Evolutionary conservation across 202 grass and related monocot genomes (phyloP).

Genomic region (Setaria italica): DNA sequence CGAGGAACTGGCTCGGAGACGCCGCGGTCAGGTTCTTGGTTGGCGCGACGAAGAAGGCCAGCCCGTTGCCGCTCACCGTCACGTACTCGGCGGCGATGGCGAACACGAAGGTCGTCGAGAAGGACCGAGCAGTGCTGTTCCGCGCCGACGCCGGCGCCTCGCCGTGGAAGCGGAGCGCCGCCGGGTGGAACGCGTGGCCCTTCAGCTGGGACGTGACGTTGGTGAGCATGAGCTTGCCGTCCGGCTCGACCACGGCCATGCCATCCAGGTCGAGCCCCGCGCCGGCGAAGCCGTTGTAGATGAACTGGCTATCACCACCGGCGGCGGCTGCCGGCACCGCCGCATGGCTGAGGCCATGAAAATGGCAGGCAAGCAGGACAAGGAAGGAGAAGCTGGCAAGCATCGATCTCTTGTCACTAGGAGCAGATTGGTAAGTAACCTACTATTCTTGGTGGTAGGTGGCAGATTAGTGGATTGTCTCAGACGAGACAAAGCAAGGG

Average conservation of each 20-base stretch:
- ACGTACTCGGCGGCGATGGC: slow-evolving; percentile 64
- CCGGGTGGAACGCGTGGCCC: slow-evolving; percentile 64
- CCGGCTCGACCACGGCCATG: slow-evolving; percentile 52
- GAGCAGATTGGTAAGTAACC: neutral
- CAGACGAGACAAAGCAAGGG: neutral
- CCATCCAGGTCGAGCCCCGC: slow-evolving; percentile 54
- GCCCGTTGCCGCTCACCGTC: slow-evolving; percentile 68
- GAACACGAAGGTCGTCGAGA: slow-evolving; percentile 81
- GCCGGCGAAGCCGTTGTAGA: slow-evolving; percentile 57
- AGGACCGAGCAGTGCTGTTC: slow-evolving; percentile 47
- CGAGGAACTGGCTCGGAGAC: slow-evolving; percentile 70
- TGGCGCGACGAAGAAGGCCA: slow-evolving; percentile 67
- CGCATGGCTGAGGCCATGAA: slow-evolving; percentile 15
- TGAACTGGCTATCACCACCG: slow-evolving; percentile 34
- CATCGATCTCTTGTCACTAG: slow-evolving; percentile 21
- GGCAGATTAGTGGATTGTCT: neutral
- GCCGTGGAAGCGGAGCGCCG: slow-evolving; percentile 53
- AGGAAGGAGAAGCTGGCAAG: slow-evolving; percentile 26
- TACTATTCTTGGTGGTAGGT: neutral
- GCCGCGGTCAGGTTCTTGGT: slow-evolving; percentile 59
- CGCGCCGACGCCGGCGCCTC: neutral
- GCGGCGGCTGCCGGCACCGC: neutral
- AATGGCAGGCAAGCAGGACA: slow-evolving; percentile 6
- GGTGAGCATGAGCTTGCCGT: slow-evolving; percentile 66
- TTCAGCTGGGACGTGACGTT: slow-evolving; percentile 63